A percentile compares a stretch with the other conserved stretches of the same genome.
These are phyloP conservation scores for Stephania japonica DNA, from an alignment of 164 flowering plant species.

Conservation along the genomic window DNA sequence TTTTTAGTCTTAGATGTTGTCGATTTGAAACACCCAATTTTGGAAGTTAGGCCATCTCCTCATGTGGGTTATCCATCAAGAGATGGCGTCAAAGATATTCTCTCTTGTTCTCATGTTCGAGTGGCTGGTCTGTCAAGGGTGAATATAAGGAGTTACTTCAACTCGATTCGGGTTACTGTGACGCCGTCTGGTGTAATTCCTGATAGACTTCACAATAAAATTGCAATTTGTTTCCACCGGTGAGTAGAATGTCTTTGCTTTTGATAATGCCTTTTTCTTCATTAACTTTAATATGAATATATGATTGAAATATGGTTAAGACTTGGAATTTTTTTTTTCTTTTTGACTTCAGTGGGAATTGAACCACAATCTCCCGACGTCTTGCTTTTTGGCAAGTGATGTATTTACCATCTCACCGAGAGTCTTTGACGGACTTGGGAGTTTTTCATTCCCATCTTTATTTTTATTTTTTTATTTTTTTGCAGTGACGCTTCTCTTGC, in stretches of 20 bases:
- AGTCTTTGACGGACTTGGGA: too few species aligned
- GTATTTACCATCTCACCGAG: too few species aligned
- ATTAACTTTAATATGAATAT: background rate
- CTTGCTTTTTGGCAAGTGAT: too few species aligned
- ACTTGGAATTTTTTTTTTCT: too few species aligned
- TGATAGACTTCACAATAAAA: constrained; percentile 50
- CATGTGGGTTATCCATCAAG: constrained; percentile 20
- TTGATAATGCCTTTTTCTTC: too few species aligned
- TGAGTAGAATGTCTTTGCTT: constrained; percentile 25
- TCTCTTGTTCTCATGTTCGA: constrained; percentile 56
- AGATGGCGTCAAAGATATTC: constrained; percentile 29
- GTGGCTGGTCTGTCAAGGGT: constrained; percentile 59
- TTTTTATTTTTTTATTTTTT: background rate
- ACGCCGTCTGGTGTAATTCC: constrained; percentile 62
- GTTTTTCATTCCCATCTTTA: background rate
- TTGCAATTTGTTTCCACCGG: constrained; percentile 75
- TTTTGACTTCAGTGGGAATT: too few species aligned
- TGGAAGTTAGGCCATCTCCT: constrained; percentile 38
- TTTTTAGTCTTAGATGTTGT: constrained; percentile 16
- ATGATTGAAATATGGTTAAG: too few species aligned
- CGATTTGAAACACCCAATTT: constrained; percentile 36
- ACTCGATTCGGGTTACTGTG: constrained; percentile 49
- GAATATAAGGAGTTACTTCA: constrained; percentile 58
- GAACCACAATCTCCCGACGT: too few species aligned
- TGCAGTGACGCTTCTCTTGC: constrained; percentile 81